Base-by-base conservation (phyloP, 805 yeast species). In the Saturnispora bothae region DNA sequence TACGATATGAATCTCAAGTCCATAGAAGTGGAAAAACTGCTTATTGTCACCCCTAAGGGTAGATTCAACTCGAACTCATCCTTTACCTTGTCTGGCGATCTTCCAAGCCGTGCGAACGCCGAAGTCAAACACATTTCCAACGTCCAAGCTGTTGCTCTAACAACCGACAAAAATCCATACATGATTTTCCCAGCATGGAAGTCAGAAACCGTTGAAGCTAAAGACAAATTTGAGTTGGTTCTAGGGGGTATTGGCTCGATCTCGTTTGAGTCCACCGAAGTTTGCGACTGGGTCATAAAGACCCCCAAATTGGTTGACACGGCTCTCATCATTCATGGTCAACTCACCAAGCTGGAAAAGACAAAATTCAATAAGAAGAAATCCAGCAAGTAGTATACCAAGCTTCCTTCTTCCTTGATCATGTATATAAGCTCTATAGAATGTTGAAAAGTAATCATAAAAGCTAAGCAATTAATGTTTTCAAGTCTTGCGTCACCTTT, bases 231-330 rank as follows among this genome's bases (percentile, higher is more conserved):
- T 31, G 40, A 37, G 16, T 28, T 37, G 5, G 31, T 37, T 15
- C 7, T 37, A 4, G 40, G 31, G 20, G 22, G 29, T 13, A 14
- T 37, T n/a, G 40, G 40, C 15, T 18, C 31, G 10, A 26, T 37
- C n/a, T 34, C 16, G 27, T 19, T 37, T 18, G 35, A 37, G 25
- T 31, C 40, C n/a, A 25, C 20, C 18, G 31, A 31, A 16, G n/a
- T 4, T 4, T 37, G 40, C 26, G 35, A 31, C 27, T 37, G 40
- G 40, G 31, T 31, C 19, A 37, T 37, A 9, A 26, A 28, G 4
- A 31, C 35, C 6, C 45, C 45, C 9, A 35, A 38, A 33, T 15
- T 43, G 26, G 36, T 28, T 19, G 12, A 33, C 5, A 33, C 19
- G 3, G 36, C 30, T 9, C 23, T 33, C 6, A 16, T 21, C 18